Conservation (phyloP, 805 yeast genomes). For the Wickerhamiella alocasiicola region DNA sequence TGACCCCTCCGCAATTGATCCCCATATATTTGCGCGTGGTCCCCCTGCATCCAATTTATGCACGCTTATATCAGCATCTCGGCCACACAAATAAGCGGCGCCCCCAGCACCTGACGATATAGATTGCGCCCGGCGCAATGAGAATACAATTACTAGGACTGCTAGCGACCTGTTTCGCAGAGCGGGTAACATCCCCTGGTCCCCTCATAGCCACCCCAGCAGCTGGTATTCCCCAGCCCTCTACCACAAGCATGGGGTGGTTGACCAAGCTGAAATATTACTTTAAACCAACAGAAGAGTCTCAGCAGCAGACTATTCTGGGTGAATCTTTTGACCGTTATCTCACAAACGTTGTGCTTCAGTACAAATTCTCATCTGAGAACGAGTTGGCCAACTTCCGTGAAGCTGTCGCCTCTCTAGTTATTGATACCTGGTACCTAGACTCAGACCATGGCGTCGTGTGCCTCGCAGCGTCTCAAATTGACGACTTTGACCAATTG, state of each 20-base stretch:
- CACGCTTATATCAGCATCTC: slow-evolving; percentile 5
- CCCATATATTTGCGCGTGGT: no score
- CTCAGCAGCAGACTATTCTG: neutral
- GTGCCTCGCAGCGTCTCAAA: slow-evolving; percentile 7
- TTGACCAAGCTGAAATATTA: neutral
- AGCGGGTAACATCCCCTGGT: neutral
- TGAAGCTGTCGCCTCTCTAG: slow-evolving; percentile 6
- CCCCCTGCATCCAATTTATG: slow-evolving; percentile 6
- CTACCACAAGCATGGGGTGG: neutral
- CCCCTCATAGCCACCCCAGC: neutral
- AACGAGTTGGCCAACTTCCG: slow-evolving; percentile 5
- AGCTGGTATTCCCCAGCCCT: neutral
- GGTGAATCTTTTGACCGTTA: slow-evolving; percentile 2
- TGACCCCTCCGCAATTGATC: no score
- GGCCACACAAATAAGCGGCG: slow-evolving; percentile 6
- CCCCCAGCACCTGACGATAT: neutral
- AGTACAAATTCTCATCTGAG: slow-evolving; percentile 2
- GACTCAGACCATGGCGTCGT: slow-evolving; percentile 1
- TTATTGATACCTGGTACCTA: slow-evolving; percentile 10
- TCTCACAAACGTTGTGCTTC: slow-evolving; percentile 10
- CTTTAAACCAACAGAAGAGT: neutral
- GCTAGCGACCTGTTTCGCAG: neutral
- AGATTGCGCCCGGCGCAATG: slow-evolving; percentile 6
- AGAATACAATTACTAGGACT: neutral
- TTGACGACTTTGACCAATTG: slow-evolving; percentile 9